Base-by-base conservation (phyloP, 2,329 filamentous ascomycete species). In the Arthroderma sp. region DNA sequence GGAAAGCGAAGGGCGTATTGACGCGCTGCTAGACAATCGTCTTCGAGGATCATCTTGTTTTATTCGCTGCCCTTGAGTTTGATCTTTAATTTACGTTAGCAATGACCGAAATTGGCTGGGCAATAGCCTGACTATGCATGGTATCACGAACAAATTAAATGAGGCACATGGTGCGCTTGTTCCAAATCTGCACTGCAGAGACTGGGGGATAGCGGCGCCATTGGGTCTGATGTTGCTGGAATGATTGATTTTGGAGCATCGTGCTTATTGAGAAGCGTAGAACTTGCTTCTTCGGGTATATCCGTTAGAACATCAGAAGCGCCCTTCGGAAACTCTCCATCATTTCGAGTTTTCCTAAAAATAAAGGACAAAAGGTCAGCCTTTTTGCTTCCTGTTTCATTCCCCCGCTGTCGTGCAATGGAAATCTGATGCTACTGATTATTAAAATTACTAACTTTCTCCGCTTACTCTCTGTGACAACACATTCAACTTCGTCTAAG, bases 61-160 rank as follows among this genome's bases (percentile, higher is more conserved):
- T 54, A 66, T 61, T 49, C 61, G 66, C 51, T 60, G 65, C 37
- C 63, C 62, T 53, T 71, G 68, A 15, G 61, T 65, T 63, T 72
- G 66, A 61, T 75, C 64, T 75, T 45, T 51, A 45, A 37, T 48
- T 27, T 5, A 11, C 7, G 46, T 41, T 38, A 38, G 39, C 37
- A 38, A 22, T 22, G 15, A 49, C 31, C 5, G 31, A 1, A 9
- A 32, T n/a, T 4, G 15, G 22, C 37, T 34, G 15, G 22, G 6
- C 31, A 7, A 22, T 11, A 22, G 15, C 38, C 8, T 36, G 15
- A 28, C 5, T 10, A 6, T 6, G 8, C 9, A 5, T 28, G 22
- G 15, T n/a, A 32, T 42, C 45, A 74, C 74, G 61, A 59, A 81
- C 77, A 81, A 47, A 80, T 66, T 29, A 79, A 68, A 61, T 81